Conservation (phyloP, 768 basidiomycete species). For the Termitomyces sp. region DNA sequence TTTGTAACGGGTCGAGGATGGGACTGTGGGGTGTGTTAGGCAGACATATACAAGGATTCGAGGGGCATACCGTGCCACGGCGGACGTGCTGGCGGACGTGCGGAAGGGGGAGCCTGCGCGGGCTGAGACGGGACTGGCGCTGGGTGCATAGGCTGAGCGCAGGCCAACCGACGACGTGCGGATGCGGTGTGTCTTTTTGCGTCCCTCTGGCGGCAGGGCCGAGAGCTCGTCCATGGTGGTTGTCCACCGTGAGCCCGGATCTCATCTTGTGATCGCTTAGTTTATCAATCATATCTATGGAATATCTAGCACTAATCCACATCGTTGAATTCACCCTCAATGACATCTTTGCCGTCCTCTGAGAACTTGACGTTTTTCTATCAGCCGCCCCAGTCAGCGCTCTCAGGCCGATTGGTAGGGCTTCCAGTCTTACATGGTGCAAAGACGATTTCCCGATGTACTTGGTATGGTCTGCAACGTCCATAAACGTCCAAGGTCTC, state of each 20-base stretch:
- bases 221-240: conserved; percentile 37
- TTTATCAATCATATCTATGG: neutral
- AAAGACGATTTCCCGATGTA: conserved; percentile 69
- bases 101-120: conserved; percentile 15
- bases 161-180: conserved; percentile 27
- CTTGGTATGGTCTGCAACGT: conserved; percentile 71
- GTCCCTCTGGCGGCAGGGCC: conserved; percentile 34
- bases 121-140: conserved; percentile 22
- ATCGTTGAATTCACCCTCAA: conserved; percentile 54
- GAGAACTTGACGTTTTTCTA: conserved; percentile 80
- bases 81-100: neutral
- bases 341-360: conserved; percentile 67
- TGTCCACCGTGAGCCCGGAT: neutral
- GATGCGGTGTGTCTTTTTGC: conserved; percentile 25
- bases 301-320: conserved; percentile 26
- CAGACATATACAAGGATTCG: no score
- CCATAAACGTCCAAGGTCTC: conserved; percentile 4
- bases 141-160: conserved; percentile 25
- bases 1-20: conserved; percentile 29
- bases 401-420: neutral
- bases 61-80: neutral
- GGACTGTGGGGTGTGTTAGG: neutral
- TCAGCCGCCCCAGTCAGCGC: neutral
- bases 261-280: neutral
- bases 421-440: conserved; percentile 33